Evolutionary conservation across 2,329 filamentous ascomycete genomes (phyloP).

Genomic region (Aspergillus hortae): DNA sequence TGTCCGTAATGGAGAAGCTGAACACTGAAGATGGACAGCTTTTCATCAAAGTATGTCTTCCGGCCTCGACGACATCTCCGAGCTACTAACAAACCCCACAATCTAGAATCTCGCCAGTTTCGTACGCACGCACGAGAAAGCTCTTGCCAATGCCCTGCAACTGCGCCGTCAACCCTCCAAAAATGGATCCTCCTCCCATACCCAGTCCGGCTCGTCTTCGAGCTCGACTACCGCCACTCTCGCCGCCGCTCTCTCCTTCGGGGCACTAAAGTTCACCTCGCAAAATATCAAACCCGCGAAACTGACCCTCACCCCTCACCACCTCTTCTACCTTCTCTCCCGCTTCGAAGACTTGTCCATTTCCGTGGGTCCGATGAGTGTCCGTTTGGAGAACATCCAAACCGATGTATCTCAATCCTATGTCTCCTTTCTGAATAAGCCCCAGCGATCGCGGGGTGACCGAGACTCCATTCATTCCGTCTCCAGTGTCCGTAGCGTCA

Average conservation of each 20-base stretch:
- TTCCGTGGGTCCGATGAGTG: slow-evolving; percentile 90
- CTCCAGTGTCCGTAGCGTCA: slow-evolving; percentile 92
- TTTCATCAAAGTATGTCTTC: slow-evolving; percentile 42
- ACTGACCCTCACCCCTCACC: slow-evolving; percentile 88
- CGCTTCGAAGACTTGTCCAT: slow-evolving; percentile 92
- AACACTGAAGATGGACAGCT: slow-evolving; percentile 50
- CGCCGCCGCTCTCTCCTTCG: slow-evolving; percentile 81
- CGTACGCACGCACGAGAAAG: slow-evolving; percentile 95
- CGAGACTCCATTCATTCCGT: slow-evolving; percentile 91
- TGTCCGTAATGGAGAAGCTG: slow-evolving; percentile 45
- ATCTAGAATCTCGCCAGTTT: slow-evolving; percentile 87
- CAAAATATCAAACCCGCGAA: slow-evolving; percentile 84
- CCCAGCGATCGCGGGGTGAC: slow-evolving; percentile 78
- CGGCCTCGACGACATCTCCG: neutral
- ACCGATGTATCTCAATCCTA: slow-evolving; percentile 82
- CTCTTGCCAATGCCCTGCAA: slow-evolving; percentile 91
- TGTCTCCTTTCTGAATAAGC: slow-evolving; percentile 87
- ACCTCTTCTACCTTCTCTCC: slow-evolving; percentile 93
- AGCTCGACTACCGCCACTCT: slow-evolving; percentile 69
- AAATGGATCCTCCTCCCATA: slow-evolving; percentile 58
- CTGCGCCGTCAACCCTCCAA: slow-evolving; percentile 67
- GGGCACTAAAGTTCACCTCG: slow-evolving; percentile 78
- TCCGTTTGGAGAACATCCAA: slow-evolving; percentile 90
- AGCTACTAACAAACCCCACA: slow-evolving; percentile 4
- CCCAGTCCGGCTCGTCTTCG: slow-evolving; percentile 52